phyloP scores from a whole-genome alignment of 2,329 filamentous ascomycete genomes.

The Exophiala oligosperma region DNA sequence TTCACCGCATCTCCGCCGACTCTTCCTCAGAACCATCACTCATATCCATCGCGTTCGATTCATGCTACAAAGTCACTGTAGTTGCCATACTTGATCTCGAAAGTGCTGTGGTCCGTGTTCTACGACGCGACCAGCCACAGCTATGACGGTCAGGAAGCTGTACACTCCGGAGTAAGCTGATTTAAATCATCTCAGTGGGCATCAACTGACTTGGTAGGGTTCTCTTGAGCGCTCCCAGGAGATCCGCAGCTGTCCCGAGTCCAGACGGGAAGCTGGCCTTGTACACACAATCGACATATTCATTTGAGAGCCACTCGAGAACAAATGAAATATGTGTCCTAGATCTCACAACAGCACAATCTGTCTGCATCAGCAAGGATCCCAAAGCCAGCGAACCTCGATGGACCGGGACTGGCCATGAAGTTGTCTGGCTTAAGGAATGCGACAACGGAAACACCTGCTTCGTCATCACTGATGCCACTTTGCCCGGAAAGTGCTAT shows the following conservation, averaged over 20 bases:
- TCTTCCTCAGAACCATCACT: background rate
- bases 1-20: background rate
- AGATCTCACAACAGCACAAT: constrained; percentile 43
- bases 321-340: constrained; percentile 48
- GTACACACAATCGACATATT: constrained; percentile 51
- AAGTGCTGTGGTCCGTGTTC: background rate
- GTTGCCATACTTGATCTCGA: too few species aligned
- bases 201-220: constrained; percentile 35
- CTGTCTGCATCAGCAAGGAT: constrained; percentile 45
- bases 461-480: constrained; percentile 45
- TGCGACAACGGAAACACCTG: constrained; percentile 47
- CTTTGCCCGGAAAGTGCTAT: constrained; percentile 41
- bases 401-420: constrained; percentile 46
- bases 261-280: constrained; percentile 47
- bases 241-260: constrained; percentile 47
- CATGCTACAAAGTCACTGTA: too few species aligned
- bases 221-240: constrained; percentile 47
- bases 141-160: constrained; percentile 14
- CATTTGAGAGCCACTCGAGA: constrained; percentile 50
- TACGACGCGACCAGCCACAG: background rate
- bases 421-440: constrained; percentile 49
- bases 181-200: background rate
- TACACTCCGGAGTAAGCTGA: constrained; percentile 25
- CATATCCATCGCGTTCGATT: too few species aligned
- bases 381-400: constrained; percentile 45